These are phyloP conservation scores for Brassica cretica DNA, from an alignment of 345 rosid species.

Conservation along the genomic window DNA sequence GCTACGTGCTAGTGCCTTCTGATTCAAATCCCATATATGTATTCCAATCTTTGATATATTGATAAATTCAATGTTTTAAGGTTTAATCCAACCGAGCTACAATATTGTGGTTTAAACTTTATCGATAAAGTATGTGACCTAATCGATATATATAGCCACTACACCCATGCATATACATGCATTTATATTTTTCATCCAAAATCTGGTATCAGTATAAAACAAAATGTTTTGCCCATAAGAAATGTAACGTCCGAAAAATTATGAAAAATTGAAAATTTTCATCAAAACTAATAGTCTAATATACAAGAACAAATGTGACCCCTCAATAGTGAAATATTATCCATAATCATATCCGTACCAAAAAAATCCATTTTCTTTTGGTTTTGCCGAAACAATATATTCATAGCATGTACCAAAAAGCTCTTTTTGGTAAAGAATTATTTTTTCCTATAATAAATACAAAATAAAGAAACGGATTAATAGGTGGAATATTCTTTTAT, in stretches of 20 bases:
- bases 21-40: constrained; percentile 1
- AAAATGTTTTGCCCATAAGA: background rate
- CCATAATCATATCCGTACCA: background rate
- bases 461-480: constrained; percentile 8
- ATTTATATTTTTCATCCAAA: background rate
- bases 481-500: constrained; percentile 31
- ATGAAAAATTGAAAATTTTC: background rate
- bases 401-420: no score
- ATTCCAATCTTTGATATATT: background rate
- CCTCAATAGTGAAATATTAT: background rate
- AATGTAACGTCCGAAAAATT: background rate
- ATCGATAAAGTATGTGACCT: constrained; percentile 3
- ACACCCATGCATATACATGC: background rate
- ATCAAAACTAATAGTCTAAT: background rate
- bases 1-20: constrained; percentile 20
- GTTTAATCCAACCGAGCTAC: background rate
- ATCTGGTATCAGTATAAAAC: background rate
- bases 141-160: background rate
- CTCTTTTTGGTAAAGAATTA: background rate
- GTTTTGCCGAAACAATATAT: background rate
- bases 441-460: background rate
- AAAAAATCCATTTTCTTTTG: background rate
- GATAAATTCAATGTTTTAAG: constrained; percentile 1
- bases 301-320: background rate
- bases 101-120: background rate